A percentile compares a stretch with the other conserved stretches of the same genome.
These are phyloP conservation scores for Gentiana dahurica DNA, from an alignment of 257 asterid genomes.

Conservation along the genomic window DNA sequence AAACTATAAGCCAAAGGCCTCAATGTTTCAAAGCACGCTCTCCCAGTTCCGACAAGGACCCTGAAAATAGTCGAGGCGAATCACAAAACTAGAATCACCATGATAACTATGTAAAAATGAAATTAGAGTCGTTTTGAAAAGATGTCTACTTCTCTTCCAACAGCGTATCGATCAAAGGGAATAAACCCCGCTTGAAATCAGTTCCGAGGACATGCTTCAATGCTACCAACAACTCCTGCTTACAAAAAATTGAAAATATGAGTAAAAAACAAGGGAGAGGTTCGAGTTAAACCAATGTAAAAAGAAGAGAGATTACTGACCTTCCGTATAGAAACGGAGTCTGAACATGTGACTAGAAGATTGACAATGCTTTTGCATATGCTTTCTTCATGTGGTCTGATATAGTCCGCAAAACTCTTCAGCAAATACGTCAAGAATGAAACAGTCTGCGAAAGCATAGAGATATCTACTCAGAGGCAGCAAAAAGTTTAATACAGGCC, in stretches of 20 bases:
- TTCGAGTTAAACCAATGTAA: not conserved
- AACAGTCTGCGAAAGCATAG: slow-evolving; percentile 57
- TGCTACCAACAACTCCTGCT: slow-evolving; percentile 96
- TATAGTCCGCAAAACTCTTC: slow-evolving; percentile 88
- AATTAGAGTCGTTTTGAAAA: not conserved
- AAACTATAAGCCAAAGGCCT: slow-evolving; percentile 99
- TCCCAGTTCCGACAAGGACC: slow-evolving; percentile 98
- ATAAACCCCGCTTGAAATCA: slow-evolving; percentile 95
- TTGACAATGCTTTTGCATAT: slow-evolving; percentile 97
- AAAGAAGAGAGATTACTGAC: slow-evolving; percentile 21
- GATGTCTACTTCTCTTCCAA: slow-evolving; percentile 85
- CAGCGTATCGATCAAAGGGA: slow-evolving; percentile 89
- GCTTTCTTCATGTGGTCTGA: slow-evolving; percentile 94
- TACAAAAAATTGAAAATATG: slow-evolving; percentile 8
- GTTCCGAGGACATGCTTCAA: slow-evolving; percentile 97
- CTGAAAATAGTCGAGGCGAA: slow-evolving; percentile 35
- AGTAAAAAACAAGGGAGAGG: not conserved
- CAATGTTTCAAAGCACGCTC: slow-evolving; percentile 96
- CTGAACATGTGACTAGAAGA: slow-evolving; percentile 97
- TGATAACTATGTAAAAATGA: not conserved
- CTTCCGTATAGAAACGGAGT: slow-evolving; percentile 93
- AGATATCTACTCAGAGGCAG: slow-evolving; percentile 2
- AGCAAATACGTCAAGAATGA: slow-evolving; percentile 93
- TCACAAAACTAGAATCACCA: not conserved
- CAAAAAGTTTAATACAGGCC: too few relatives aligned